Evolutionary conservation across 345 rosid genomes (phyloP).

Genomic region (Pugionium cornutum): DNA sequence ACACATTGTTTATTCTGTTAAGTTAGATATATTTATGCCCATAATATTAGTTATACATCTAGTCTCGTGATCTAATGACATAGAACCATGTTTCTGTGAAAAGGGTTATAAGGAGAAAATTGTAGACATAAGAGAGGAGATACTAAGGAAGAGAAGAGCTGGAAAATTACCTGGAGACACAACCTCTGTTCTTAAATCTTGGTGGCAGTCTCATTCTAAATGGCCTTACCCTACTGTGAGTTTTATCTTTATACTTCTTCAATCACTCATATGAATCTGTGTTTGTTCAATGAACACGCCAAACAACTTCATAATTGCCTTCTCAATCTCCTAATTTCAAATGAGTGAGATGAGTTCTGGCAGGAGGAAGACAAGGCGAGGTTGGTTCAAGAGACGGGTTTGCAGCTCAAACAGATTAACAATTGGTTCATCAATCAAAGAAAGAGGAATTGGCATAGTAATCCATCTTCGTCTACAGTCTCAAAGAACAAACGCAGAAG

Average conservation of each 20-base stretch:
- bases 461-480: conserved; percentile 72
- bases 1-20: not conserved
- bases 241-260: conserved; percentile 20
- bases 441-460: conserved; percentile 97
- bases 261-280: not conserved
- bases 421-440: conserved; percentile 99
- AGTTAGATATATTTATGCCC: no score
- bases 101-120: conserved; percentile 96
- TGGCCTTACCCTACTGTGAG: conserved; percentile 98
- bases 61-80: conserved; percentile 1
- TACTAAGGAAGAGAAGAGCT: conserved; percentile 90
- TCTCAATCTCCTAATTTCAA: no score
- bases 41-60: no score
- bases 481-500: conserved; percentile 87
- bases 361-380: conserved; percentile 98
- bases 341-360: not conserved
- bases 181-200: conserved; percentile 77
- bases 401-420: conserved; percentile 92
- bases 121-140: conserved; percentile 92
- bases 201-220: conserved; percentile 98
- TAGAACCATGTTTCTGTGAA: not conserved
- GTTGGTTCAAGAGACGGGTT: conserved; percentile 91
- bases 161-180: conserved; percentile 98
- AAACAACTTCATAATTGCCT: no score
- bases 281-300: no score